These are phyloP conservation scores for Rhytidiadelphus loreus DNA, from an alignment of 225 moss, liverwort and hornwort species.

Conservation along the genomic window DNA sequence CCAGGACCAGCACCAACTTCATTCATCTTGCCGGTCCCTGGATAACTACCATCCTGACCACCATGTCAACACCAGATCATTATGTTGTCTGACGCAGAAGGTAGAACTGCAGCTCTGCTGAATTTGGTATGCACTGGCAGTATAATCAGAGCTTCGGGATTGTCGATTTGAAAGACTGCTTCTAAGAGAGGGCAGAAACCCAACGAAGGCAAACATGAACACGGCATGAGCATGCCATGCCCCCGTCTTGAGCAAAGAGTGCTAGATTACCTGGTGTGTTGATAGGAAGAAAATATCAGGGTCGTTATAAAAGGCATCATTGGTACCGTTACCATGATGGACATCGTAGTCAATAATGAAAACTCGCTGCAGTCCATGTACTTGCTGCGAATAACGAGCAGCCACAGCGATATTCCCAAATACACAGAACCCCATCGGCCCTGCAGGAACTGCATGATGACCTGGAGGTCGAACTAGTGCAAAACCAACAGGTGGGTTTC, in stretches of 20 bases:
- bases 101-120: neutral
- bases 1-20: conserved; percentile 77
- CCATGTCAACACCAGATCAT: neutral
- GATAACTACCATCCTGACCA: conserved; percentile 76
- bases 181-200: neutral
- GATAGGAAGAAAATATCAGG: conserved; percentile 80
- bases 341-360: conserved; percentile 93
- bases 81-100: neutral
- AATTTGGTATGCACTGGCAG: neutral
- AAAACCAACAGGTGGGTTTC: conserved; percentile 81
- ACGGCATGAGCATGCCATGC: neutral
- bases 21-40: conserved; percentile 87
- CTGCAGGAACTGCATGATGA: conserved; percentile 78
- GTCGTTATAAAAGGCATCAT: conserved; percentile 76
- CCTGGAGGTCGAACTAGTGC: conserved; percentile 92
- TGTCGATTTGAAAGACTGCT: neutral
- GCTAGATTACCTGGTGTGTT: conserved; percentile 65
- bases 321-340: conserved; percentile 96
- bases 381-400: conserved; percentile 82
- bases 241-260: neutral
- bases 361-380: conserved; percentile 71
- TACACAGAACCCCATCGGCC: conserved; percentile 97
- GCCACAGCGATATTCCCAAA: conserved; percentile 95
- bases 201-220: neutral
- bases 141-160: neutral